Evolutionary conservation across 2,329 filamentous ascomycete species (phyloP).

Genomic region (Penicillium sp.): DNA sequence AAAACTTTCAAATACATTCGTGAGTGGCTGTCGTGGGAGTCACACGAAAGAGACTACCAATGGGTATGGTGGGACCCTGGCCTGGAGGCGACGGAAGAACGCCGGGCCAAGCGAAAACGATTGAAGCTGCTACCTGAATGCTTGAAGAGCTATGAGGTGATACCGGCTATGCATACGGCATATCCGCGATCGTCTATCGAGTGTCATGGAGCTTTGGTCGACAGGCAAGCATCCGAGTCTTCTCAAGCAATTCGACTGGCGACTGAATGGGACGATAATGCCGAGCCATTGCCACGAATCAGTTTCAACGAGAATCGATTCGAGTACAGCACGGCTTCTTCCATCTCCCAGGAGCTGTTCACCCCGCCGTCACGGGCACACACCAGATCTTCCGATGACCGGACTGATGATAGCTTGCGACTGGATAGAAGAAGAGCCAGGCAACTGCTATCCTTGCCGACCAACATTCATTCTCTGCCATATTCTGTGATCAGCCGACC

Average conservation of each 20-base stretch:
- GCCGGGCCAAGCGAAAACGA: constrained; percentile 16
- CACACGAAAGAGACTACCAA: constrained; percentile 37
- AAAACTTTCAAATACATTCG: constrained; percentile 22
- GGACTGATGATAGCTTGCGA: neutral
- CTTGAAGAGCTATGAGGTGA: constrained; percentile 28
- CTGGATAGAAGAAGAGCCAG: neutral
- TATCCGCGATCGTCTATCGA: constrained; percentile 19
- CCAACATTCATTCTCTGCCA: neutral
- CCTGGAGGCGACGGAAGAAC: constrained; percentile 25
- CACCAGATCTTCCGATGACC: neutral
- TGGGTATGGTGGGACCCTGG: constrained; percentile 47
- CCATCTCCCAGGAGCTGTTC: constrained; percentile 2
- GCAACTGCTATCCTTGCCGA: neutral
- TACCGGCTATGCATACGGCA: constrained; percentile 29
- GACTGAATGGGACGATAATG: neutral
- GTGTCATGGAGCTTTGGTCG: constrained; percentile 6
- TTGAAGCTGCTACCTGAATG: constrained; percentile 30
- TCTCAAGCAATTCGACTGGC: neutral
- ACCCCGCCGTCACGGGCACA: neutral
- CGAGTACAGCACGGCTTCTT: neutral
- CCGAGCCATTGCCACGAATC: neutral
- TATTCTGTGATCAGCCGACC: neutral
- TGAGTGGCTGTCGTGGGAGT: constrained; percentile 36
- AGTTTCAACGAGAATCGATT: neutral
- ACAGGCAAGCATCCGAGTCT: neutral